Evolutionary conservation across 1,139 yeast species (phyloP).

Genomic region (Geotrichum fermentans): DNA sequence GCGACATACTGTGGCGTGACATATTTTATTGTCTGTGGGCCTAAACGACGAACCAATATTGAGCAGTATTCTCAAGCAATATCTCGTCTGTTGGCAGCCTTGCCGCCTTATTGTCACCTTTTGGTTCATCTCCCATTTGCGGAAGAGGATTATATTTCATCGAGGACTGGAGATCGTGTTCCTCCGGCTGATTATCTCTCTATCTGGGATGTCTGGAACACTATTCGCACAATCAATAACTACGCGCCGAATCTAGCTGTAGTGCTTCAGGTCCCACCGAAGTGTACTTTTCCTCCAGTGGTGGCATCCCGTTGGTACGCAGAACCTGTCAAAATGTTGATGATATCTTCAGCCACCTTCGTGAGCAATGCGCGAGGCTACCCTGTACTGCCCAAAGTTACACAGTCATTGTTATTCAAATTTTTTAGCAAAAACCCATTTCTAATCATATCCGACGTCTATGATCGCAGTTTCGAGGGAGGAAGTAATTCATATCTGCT

Average conservation of each 20-base stretch:
- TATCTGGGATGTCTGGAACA: slow-evolving; percentile 69
- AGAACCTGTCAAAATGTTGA: slow-evolving; percentile 56
- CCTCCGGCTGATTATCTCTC: slow-evolving; percentile 50
- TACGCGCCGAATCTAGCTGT: slow-evolving; percentile 50
- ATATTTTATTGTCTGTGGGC: slow-evolving; percentile 55
- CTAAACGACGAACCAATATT: slow-evolving; percentile 50
- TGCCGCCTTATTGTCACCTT: slow-evolving; percentile 34
- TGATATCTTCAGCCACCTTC: slow-evolving; percentile 51
- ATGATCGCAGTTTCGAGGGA: slow-evolving; percentile 36
- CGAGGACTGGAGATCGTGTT: slow-evolving; percentile 32
- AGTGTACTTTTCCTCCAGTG: slow-evolving; percentile 42
- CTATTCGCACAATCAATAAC: slow-evolving; percentile 50
- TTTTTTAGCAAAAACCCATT: slow-evolving; percentile 37
- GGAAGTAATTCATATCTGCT: slow-evolving; percentile 47
- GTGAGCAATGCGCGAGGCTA: slow-evolving; percentile 53
- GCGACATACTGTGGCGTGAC: slow-evolving; percentile 53
- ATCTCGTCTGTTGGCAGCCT: slow-evolving; percentile 30
- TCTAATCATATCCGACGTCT: slow-evolving; percentile 34
- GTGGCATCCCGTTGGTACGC: slow-evolving; percentile 56
- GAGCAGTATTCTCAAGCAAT: slow-evolving; percentile 47
- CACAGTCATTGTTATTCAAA: slow-evolving; percentile 45
- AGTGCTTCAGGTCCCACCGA: slow-evolving; percentile 50
- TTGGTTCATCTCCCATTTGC: slow-evolving; percentile 43
- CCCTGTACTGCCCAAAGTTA: slow-evolving; percentile 57
- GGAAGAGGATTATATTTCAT: slow-evolving; percentile 39